A percentile compares a stretch with the other conserved stretches of the same genome.
Conservation (phyloP, 2,329 filamentous ascomycete genomes). For the Pseudovirgaria hyperparasitica region DNA sequence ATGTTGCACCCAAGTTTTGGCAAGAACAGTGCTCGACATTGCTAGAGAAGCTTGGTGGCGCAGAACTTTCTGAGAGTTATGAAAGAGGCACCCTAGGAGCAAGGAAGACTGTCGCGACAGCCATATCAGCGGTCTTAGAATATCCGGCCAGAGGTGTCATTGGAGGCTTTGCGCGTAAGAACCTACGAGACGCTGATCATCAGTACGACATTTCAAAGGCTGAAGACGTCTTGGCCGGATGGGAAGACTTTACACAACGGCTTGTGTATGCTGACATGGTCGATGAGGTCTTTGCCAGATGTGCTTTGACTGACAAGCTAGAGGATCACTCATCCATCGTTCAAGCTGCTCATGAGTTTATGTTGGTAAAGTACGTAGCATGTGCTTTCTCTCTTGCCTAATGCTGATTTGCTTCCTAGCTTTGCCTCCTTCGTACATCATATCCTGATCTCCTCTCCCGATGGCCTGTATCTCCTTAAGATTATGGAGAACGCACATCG, state of each 20-base stretch:
- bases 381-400: not conserved
- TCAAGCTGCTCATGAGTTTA: slow-evolving; percentile 52
- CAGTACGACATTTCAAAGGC: slow-evolving; percentile 48
- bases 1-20: slow-evolving; percentile 38
- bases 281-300: slow-evolving; percentile 50
- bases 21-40: slow-evolving; percentile 27
- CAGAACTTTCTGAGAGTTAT: slow-evolving; percentile 67
- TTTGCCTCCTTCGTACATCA: slow-evolving; percentile 64
- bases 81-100: slow-evolving; percentile 65
- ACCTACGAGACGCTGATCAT: slow-evolving; percentile 14
- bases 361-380: slow-evolving; percentile 55
- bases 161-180: slow-evolving; percentile 41
- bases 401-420: slow-evolving; percentile 26
- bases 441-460: slow-evolving; percentile 57
- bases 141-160: slow-evolving; percentile 53
- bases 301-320: slow-evolving; percentile 47
- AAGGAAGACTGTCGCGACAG: slow-evolving; percentile 62
- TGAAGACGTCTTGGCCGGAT: slow-evolving; percentile 49
- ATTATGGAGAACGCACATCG: slow-evolving; percentile 58
- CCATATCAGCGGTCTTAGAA: slow-evolving; percentile 56
- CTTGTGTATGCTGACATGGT: slow-evolving; percentile 56
- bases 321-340: slow-evolving; percentile 51
- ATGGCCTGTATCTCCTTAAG: slow-evolving; percentile 61
- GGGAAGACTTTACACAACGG: slow-evolving; percentile 53
- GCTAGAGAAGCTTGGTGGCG: slow-evolving; percentile 41